A percentile compares a stretch with the other conserved stretches of the same genome.
These are phyloP conservation scores for Xylariaceae sp. DNA, from an alignment of 2,329 filamentous ascomycete genomes.

Conservation along the genomic window DNA sequence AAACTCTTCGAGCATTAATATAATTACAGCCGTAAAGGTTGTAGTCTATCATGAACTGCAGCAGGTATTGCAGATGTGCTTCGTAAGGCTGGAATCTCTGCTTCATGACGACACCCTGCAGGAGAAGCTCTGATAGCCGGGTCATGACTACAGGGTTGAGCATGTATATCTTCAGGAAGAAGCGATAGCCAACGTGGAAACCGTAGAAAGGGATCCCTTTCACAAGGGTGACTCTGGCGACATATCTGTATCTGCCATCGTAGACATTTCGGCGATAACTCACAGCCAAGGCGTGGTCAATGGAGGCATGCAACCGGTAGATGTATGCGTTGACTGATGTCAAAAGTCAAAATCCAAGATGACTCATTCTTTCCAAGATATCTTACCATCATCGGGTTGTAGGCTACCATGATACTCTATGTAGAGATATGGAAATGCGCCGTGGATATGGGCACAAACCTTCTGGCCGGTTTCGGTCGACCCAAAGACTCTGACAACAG, in stretches of 20 bases:
- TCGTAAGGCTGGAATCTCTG: constrained; percentile 86
- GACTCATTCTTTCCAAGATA: constrained; percentile 17
- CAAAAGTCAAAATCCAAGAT: constrained; percentile 7
- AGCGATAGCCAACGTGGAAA: constrained; percentile 85
- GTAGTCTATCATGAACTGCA: constrained; percentile 98
- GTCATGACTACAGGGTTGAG: constrained; percentile 83
- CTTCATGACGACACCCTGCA: constrained; percentile 84
- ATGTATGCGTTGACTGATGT: constrained; percentile 68
- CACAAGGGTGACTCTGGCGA: constrained; percentile 85
- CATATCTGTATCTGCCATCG: constrained; percentile 64
- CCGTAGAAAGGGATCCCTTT: constrained; percentile 97
- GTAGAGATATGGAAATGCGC: constrained; percentile 93
- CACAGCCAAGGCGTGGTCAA: constrained; percentile 83
- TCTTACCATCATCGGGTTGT: constrained; percentile 61
- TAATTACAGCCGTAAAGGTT: constrained; percentile 94
- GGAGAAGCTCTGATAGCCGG: constrained; percentile 79
- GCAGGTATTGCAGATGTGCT: constrained; percentile 83
- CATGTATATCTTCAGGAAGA: constrained; percentile 93
- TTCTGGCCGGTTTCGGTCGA: constrained; percentile 93
- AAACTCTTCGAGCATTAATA: constrained; percentile 66
- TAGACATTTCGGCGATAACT: constrained; percentile 77
- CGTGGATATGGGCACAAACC: constrained; percentile 92
- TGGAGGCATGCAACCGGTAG: constrained; percentile 73
- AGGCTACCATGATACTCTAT: constrained; percentile 75
- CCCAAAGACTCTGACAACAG: constrained; percentile 86